Evolutionary conservation across 2,329 filamentous ascomycete genomes (phyloP), one percentile per base, ranked within the genome.

Genomic region (Decorospora gaudefroyi): DNA sequence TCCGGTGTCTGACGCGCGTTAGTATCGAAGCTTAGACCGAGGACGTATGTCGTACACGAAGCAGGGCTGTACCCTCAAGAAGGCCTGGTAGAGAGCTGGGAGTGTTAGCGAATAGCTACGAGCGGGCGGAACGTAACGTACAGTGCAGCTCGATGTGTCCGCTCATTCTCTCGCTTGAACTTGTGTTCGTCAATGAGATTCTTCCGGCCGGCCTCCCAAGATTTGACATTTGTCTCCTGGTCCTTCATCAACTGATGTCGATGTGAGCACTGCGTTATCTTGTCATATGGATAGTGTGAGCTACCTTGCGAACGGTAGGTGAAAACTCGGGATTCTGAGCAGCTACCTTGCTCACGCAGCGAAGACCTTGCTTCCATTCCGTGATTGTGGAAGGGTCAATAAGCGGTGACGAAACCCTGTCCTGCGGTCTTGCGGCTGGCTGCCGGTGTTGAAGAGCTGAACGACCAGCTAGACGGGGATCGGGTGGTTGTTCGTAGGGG

Each of bases 221-320:
- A 76, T 52, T 75, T 75, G 53, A 87, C 82, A 55, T 86, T 79
- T 27, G 77, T 74, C 56, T 83, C 78, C 63, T 87, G 84, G 28
- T 81, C 77, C 41, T 76, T 75, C 47, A 87, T 85, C 66, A 87
- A 74, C 69, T 83, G 49, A 10, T 6, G 3, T 36, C 12, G 16
- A 30, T 13, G 28, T 62, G 59, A 49, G 35, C 27, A 29, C n/a
- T 9, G 3, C 9, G n/a, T 2, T 21, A 13, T 4, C 9, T 7
- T 9, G 4, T 25, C 10, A 18, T 4, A 9, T 15, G 12, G n/a
- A 9, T 6, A 6, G 9, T 16, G 6, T 25, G 22, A 49, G 57
- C 45, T 65, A 74, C 73, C 55, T 70, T 72, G 43, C 67, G 69
- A 33, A 77, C 66, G 2, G 63, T 59, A 4, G 53, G 46, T 10